A percentile compares a stretch with the other conserved stretches of the same genome.
phyloP scores from a whole-genome alignment of 2,329 filamentous ascomycete species.

The Claviceps quebecensis region DNA sequence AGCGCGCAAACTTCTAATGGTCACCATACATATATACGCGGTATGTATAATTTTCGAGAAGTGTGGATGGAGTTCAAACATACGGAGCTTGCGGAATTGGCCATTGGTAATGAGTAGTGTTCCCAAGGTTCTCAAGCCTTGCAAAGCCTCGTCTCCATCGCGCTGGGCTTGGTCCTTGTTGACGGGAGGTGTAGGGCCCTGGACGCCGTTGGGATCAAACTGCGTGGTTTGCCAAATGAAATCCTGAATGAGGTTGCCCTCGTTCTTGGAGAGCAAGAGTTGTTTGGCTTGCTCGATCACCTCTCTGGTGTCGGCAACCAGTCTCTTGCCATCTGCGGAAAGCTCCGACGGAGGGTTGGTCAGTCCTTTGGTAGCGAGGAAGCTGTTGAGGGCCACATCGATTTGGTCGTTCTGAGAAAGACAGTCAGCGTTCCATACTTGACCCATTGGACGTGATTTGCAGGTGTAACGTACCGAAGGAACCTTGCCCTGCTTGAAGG shows the following conservation, averaged over 20 bases:
- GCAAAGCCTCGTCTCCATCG: slow-evolving; percentile 69
- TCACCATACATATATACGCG: neutral
- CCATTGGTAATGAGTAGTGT: slow-evolving; percentile 88
- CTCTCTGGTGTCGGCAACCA: slow-evolving; percentile 63
- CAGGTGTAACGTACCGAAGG: slow-evolving; percentile 53
- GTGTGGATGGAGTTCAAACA: slow-evolving; percentile 20
- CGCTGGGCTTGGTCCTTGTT: slow-evolving; percentile 66
- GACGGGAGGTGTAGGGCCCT: slow-evolving; percentile 50
- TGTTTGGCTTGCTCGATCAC: slow-evolving; percentile 77
- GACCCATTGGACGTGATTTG: no score
- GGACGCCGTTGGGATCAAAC: slow-evolving; percentile 49
- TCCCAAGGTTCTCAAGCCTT: slow-evolving; percentile 77
- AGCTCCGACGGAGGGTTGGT: slow-evolving; percentile 59
- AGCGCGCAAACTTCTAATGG: neutral
- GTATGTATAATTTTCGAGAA: neutral
- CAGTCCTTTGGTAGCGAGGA: slow-evolving; percentile 58
- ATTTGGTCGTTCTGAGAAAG: slow-evolving; percentile 71
- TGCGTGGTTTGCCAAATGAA: slow-evolving; percentile 91
- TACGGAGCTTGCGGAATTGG: slow-evolving; percentile 82
- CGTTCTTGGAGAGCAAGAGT: slow-evolving; percentile 82
- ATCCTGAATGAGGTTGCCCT: slow-evolving; percentile 86
- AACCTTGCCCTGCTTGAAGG: slow-evolving; percentile 79
- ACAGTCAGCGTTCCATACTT: neutral
- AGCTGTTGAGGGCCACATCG: slow-evolving; percentile 84
- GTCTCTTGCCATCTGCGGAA: slow-evolving; percentile 65